Base-by-base conservation (phyloP, 78 protist genomes). In the Dictyostelium intermedium region DNA sequence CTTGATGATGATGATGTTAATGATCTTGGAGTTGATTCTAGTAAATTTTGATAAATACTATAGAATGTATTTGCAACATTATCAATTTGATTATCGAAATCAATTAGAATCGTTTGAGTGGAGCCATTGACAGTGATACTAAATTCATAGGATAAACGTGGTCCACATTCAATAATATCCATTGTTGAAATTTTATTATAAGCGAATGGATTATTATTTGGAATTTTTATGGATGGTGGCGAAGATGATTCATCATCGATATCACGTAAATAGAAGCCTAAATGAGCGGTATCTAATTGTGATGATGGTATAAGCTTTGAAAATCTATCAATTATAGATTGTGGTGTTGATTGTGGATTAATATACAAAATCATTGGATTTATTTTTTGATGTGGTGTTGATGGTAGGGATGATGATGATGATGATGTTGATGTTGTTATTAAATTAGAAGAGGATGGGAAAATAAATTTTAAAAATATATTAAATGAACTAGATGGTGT, bases 111-210 rank as follows among this genome's bases (percentile, higher is more conserved):
- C 20, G 34, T 53, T 20, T 37, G 27, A 34, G 60, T 86, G 2
- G 18, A 30, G 16, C 60, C 84, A 13, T 76, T 80, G 13, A 35
- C 61, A 2, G 30, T 14, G 3, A 66, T 45, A 47, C 74, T 60
- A 50, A 89, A 80, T 35, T 89, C 94, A 50, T 34, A 89, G 5
- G 87, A 72, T 20, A 61, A 25, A 32, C 82, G n/a, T 39, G 84
- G 74, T 14, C 41, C 37, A 70, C 83, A 63, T 39, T 89, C 84
- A 25, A 89, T 39, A 47, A 89, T 80, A 69, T 89, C 94, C 94
- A 89, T 89, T 6, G 85, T 89, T 39, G 60, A 34, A 5, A 89
- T 78, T 61, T 80, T 89, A 76, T 89, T 89, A n/a, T 39, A 23
- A 47, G 87, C 94, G 7, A 43, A 82, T n/a, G 53, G 18, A 82